Conservation (phyloP, 192 early-diverging fungal species). For the Mortierella claussenii region DNA sequence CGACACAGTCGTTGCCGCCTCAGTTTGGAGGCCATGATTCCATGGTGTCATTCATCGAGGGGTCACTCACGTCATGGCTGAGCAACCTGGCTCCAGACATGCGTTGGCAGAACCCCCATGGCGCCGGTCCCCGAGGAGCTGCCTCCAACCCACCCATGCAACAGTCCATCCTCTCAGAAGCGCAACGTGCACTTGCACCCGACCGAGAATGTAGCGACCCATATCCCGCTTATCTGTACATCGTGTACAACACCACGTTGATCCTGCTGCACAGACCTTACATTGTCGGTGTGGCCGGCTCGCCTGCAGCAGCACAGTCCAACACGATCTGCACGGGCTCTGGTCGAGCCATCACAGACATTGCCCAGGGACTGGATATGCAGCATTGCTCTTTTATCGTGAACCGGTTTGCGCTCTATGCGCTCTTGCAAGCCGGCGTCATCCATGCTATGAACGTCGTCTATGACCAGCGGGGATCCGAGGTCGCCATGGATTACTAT, state of each 20-base stretch:
- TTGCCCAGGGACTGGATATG: slow-evolving; percentile 38
- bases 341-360: slow-evolving; percentile 46
- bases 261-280: slow-evolving; percentile 63
- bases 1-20: slow-evolving; percentile 38
- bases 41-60: slow-evolving; percentile 47
- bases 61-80: slow-evolving; percentile 50
- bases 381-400: slow-evolving; percentile 36
- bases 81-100: slow-evolving; percentile 45
- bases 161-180: not conserved
- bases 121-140: slow-evolving; percentile 2
- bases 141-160: slow-evolving; percentile 18
- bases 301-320: slow-evolving; percentile 45
- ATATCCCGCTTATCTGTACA: slow-evolving; percentile 47
- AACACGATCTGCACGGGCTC: slow-evolving; percentile 51
- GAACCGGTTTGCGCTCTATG: slow-evolving; percentile 45
- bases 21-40: slow-evolving; percentile 51
- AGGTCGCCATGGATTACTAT: slow-evolving; percentile 47
- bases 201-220: slow-evolving; percentile 24
- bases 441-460: slow-evolving; percentile 49
- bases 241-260: slow-evolving; percentile 56
- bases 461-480: slow-evolving; percentile 41
- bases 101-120: slow-evolving; percentile 43
- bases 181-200: not conserved
- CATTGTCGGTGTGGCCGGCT: slow-evolving; percentile 54
- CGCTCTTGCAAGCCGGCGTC: slow-evolving; percentile 44